Base-by-base conservation (phyloP, 306 rosid genomes). In the Senna tora region DNA sequence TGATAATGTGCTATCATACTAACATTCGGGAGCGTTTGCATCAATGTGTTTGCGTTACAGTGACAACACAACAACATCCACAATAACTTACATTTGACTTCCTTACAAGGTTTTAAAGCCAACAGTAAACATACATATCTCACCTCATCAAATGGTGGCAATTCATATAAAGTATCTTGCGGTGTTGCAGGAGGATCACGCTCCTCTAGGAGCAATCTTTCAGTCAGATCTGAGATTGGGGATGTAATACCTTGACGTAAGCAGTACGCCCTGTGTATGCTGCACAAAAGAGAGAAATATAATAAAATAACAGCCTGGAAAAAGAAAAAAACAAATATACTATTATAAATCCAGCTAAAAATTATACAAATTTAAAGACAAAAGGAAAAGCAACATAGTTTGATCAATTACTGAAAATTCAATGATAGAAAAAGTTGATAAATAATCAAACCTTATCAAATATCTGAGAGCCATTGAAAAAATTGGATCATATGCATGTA, bases 131-230 rank as follows among this genome's bases (percentile, higher is more conserved):
- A 72, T 28, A 74, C 52, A 71, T 63, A 66, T 65, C 87, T 72
- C 77, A 89, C 99, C 96, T 95, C 99, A 79, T 88, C 96, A 80
- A 95, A 95, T 12, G 99, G 99, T 33, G 97, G 99, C 52, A 83
- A 85, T 88, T 91, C 96, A 65, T 85, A 91, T 57, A 86, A 81
- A 63, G 88, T 85, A 84, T 91, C 99, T 60, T 81, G 92, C 15
- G 90, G 90, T 43, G 88, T 84, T 73, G 97, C 97, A 74, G 97
- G 97, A 51, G 89, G 88, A 45, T 95, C 97, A 8, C 89, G 93
- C 47, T 95, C 99, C 81, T 91, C 99, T 42, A 95, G 89, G 28
- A 95, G 97, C 83, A 95, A 86, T 73, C 99, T 91, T 84, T 87
- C 90, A 28, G 96, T 86, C 67, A 95, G 89, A 83, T 95, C 97